phyloP scores from a whole-genome alignment of 2,329 filamentous ascomycete species.

The Iodosphaeria phyllophila region DNA sequence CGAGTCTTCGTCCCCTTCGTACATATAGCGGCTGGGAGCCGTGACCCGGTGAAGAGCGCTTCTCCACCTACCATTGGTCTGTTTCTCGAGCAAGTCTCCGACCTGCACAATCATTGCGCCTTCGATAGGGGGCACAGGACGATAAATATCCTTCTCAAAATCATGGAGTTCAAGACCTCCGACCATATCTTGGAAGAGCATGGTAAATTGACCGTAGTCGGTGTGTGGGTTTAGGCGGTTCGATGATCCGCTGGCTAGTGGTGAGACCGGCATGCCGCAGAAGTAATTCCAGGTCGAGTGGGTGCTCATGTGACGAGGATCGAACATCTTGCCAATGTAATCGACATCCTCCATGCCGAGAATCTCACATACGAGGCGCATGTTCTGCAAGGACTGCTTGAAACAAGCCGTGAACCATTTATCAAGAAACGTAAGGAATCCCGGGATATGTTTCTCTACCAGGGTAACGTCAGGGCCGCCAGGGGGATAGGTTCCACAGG shows the following conservation, averaged over 20 bases:
- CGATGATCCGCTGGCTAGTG: background rate
- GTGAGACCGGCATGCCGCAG: background rate
- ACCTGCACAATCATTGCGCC: background rate
- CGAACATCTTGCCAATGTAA: constrained; percentile 1
- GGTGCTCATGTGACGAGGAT: background rate
- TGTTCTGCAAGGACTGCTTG: background rate
- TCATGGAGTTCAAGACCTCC: background rate
- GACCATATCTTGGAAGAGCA: background rate
- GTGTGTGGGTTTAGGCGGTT: background rate
- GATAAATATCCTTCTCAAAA: background rate
- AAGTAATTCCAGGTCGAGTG: background rate
- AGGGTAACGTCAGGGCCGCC: background rate
- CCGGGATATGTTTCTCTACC: background rate
- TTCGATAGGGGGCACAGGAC: background rate
- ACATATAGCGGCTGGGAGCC: background rate
- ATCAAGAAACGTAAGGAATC: background rate
- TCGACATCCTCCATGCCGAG: background rate
- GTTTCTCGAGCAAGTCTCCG: background rate
- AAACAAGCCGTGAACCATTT: background rate
- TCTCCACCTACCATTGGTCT: background rate
- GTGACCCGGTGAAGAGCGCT: background rate
- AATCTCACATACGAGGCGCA: background rate
- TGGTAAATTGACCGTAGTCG: background rate
- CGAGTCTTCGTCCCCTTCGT: background rate
- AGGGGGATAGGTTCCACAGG: background rate